phyloP scores from a whole-genome alignment of 1,139 yeast species.

The Chernovozyma sophiae-reginae region DNA sequence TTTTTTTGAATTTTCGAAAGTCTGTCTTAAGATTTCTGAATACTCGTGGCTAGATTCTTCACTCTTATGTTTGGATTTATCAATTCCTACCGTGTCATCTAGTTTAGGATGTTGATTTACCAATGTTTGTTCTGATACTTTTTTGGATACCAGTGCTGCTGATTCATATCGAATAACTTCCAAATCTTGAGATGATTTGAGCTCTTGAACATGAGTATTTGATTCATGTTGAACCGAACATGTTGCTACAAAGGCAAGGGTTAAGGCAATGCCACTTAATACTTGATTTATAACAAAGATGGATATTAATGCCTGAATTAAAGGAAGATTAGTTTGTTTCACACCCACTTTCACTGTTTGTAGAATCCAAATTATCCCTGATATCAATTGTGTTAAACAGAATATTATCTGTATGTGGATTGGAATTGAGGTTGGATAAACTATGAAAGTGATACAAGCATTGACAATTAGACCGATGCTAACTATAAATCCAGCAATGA shows the following conservation, averaged over 20 bases:
- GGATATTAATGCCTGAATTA: neutral
- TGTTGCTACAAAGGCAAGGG: neutral
- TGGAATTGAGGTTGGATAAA: neutral
- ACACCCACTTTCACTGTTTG: neutral
- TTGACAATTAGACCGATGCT: neutral
- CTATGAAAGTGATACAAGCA: neutral
- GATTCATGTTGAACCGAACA: no score
- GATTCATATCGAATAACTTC: neutral
- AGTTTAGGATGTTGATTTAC: slow-evolving; percentile 7
- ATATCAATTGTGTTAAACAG: slow-evolving; percentile 2
- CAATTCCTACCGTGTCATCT: neutral
- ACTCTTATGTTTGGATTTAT: slow-evolving; percentile 4
- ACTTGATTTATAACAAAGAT: slow-evolving; percentile 4
- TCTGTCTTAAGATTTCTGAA: neutral
- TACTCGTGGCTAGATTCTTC: slow-evolving; percentile 7
- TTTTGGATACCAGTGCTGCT: slow-evolving; percentile 6
- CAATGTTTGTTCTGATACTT: slow-evolving; percentile 12
- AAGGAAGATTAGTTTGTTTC: neutral
- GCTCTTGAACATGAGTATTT: neutral
- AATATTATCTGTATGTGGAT: neutral
- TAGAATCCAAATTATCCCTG: slow-evolving; percentile 4
- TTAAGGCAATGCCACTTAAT: neutral
- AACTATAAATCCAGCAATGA: slow-evolving; percentile 2
- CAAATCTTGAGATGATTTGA: neutral
- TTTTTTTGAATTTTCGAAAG: neutral